Conservation (phyloP, 345 rosid species). For the Citrus inodora region DNA sequence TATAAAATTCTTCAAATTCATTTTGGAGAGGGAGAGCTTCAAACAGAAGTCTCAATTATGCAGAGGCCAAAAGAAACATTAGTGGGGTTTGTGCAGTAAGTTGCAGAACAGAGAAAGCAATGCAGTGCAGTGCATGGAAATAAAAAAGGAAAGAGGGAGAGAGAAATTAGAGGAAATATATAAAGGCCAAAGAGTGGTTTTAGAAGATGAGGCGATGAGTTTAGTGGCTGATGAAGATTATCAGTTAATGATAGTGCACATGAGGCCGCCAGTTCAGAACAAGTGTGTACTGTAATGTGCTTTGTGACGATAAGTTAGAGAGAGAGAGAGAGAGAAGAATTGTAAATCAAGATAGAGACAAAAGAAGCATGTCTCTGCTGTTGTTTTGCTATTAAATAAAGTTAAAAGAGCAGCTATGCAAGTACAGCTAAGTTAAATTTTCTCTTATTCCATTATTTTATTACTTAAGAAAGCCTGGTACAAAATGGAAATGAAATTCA, state of each 20-base stretch:
- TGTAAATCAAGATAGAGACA: background rate
- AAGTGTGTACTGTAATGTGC: background rate
- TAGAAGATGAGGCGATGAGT: slow-evolving; percentile 15
- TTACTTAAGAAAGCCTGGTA: background rate
- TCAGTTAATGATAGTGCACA: slow-evolving; percentile 31
- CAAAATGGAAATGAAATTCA: background rate
- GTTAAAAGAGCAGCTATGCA: background rate
- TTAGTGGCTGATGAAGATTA: slow-evolving; percentile 22
- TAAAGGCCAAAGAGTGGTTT: slow-evolving; percentile 10
- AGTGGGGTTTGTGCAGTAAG: slow-evolving; percentile 5
- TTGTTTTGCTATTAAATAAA: background rate
- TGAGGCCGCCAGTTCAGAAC: slow-evolving; percentile 35
- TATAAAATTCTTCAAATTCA: slow-evolving; percentile 39
- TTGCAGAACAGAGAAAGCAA: background rate
- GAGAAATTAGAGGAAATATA: slow-evolving; percentile 8
- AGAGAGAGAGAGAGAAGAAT: slow-evolving; percentile 7
- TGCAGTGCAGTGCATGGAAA: slow-evolving; percentile 2
- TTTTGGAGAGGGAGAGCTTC: slow-evolving; percentile 14
- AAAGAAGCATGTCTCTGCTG: background rate
- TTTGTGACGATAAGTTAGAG: slow-evolving; percentile 25
- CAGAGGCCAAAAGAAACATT: slow-evolving; percentile 5
- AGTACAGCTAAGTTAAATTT: too few relatives aligned
- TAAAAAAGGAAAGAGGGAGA: background rate
- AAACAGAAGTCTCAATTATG: slow-evolving; percentile 5
- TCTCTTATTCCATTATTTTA: too few relatives aligned